Base-by-base conservation (phyloP, 805 yeast species). In the Suhomyces sp. region DNA sequence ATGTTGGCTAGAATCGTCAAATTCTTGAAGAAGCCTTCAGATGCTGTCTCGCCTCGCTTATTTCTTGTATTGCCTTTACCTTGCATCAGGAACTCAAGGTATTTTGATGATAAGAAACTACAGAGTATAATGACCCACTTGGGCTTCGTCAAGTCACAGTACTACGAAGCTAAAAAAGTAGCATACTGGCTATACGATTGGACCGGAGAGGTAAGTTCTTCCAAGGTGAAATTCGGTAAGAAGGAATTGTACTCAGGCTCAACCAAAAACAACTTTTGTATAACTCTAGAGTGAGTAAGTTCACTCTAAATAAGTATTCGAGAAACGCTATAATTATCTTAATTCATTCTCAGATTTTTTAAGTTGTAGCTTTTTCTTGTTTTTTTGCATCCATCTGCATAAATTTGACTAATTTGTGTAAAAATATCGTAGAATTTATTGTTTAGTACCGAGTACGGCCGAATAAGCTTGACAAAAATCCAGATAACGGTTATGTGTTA, bases 61-160 rank as follows among this genome's bases (percentile, higher is more conserved):
- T 92, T 93, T 63, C 68, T 93, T 10, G 98, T 93, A 6, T 71
- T 93, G 3, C 99, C 99, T 0, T 74, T 88, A 35, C 97, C 98
- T 0, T 93, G 99, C 65, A 74, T 90, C 1, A 66, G 73, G 7
- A 92, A 93, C 66, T 91, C 97, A 0, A 76, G 98, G 45, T 93
- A 92, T 65, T 83, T 86, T 66, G 79, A 81, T 56, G 73, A 75
- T 40, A 64, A 62, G 0, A 67, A 66, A 24, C 70, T 81, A 7
- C 58, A 66, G 1, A 65, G 68, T 1, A 78, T 91, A 10, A 78
- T 87, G 82, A 33, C 54, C 0, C 60, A 74, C 6, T 69, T 90
- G n/a, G 97, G 97, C 0, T 90, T 83, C 57, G 55, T 53, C 6
- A 55, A 73, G 35, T 48, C 76, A 4, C 63, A 73, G 46, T 73